These are phyloP conservation scores for Melaleuca quinquenervia DNA, from an alignment of 345 rosid species.

Conservation along the genomic window DNA sequence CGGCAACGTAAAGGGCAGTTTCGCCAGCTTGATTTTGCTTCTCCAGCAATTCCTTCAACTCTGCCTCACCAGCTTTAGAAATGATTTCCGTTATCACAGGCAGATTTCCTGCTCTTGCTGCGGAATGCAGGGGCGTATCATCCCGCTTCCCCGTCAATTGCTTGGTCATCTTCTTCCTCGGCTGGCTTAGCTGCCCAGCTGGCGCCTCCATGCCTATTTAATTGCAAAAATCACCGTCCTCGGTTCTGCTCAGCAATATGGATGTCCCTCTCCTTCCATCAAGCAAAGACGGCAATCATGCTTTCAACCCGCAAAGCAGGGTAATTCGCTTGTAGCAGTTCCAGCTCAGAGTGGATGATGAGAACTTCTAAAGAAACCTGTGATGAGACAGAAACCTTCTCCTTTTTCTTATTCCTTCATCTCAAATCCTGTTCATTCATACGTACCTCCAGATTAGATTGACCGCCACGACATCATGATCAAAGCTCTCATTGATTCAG, in stretches of 20 bases:
- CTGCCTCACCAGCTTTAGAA: constrained; percentile 9
- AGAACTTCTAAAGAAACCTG: neutral
- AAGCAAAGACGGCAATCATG: neutral
- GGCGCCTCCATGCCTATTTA: neutral
- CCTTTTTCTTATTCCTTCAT: neutral
- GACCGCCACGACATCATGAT: neutral
- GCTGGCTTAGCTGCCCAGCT: neutral
- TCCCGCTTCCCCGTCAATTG: constrained; percentile 81
- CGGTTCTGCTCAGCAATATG: neutral
- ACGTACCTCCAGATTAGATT: neutral
- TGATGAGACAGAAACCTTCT: neutral
- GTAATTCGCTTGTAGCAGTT: neutral
- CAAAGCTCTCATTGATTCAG: neutral
- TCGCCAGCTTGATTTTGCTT: constrained; percentile 91
- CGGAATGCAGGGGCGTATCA: constrained; percentile 70
- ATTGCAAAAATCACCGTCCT: neutral
- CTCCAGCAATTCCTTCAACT: constrained; percentile 35
- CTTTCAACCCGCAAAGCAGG: neutral
- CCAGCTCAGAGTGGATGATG: neutral
- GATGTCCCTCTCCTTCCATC: neutral
- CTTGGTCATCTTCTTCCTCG: constrained; percentile 69
- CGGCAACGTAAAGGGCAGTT: constrained; percentile 87
- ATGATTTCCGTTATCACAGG: constrained; percentile 39
- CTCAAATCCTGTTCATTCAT: neutral
- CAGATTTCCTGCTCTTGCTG: constrained; percentile 61